phyloP scores from a whole-genome alignment of 1,284 basidiomycete species.

The Ustilago trichophora region DNA sequence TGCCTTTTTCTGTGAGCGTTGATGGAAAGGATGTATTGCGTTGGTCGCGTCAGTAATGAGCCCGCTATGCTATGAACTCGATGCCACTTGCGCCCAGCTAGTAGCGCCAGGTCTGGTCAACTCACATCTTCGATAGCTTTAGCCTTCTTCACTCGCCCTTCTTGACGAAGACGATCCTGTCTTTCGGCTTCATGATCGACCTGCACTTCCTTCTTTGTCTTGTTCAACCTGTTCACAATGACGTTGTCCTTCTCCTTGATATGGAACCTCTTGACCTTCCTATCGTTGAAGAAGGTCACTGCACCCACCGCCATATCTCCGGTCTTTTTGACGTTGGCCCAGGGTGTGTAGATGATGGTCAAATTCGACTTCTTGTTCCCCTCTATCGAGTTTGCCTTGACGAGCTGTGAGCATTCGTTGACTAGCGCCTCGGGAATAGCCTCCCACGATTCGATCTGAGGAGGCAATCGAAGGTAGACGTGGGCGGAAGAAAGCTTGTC shows the following conservation, averaged over 20 bases:
- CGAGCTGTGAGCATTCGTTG: slow-evolving; percentile 88
- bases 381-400: slow-evolving; percentile 97
- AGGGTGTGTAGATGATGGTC: slow-evolving; percentile 90
- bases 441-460: slow-evolving; percentile 81
- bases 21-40: background rate
- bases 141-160: slow-evolving; percentile 54
- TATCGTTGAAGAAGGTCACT: slow-evolving; percentile 91
- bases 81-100: too few species aligned
- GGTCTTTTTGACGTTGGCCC: slow-evolving; percentile 61
- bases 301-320: slow-evolving; percentile 78
- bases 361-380: slow-evolving; percentile 95
- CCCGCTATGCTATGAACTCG: background rate
- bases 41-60: background rate
- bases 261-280: slow-evolving; percentile 75
- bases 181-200: slow-evolving; percentile 92
- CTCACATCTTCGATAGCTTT: slow-evolving; percentile 51
- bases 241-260: slow-evolving; percentile 83
- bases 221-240: slow-evolving; percentile 92
- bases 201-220: slow-evolving; percentile 76
- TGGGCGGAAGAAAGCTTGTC: slow-evolving; percentile 68
- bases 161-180: slow-evolving; percentile 71
- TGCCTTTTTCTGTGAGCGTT: slow-evolving; percentile 34
- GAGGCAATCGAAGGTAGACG: slow-evolving; percentile 82
- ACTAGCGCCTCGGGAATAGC: slow-evolving; percentile 81
- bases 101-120: background rate